Percentiles rank a stretch among this genome's conserved stretches.
These are phyloP conservation scores for Helotiales sp. DNA, from an alignment of 2,329 filamentous ascomycete species.

Conservation along the genomic window DNA sequence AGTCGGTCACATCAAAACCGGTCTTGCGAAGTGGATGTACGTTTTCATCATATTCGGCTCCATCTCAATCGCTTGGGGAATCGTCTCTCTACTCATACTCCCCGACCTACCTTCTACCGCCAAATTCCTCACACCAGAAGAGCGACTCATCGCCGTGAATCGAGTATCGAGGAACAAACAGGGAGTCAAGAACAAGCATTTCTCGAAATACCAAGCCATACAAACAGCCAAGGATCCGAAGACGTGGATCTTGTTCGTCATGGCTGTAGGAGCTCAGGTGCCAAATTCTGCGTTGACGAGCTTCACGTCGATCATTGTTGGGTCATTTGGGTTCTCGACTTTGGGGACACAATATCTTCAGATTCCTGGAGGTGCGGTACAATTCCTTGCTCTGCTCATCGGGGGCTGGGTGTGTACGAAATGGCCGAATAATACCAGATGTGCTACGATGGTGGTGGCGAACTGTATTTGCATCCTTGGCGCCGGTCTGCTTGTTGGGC, in stretches of 20 bases:
- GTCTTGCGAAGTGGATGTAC: constrained; percentile 54
- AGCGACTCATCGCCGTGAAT: constrained; percentile 54
- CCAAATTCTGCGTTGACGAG: constrained; percentile 57
- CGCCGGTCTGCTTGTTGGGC: constrained; percentile 50
- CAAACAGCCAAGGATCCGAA: constrained; percentile 54
- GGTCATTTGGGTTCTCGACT: constrained; percentile 39
- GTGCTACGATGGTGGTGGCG: constrained; percentile 55
- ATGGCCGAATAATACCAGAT: constrained; percentile 51
- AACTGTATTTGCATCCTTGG: constrained; percentile 57
- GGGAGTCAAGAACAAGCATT: constrained; percentile 54
- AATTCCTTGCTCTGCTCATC: constrained; percentile 52
- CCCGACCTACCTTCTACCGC: constrained; percentile 63
- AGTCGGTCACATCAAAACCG: constrained; percentile 56
- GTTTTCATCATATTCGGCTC: constrained; percentile 60
- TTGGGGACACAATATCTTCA: constrained; percentile 57
- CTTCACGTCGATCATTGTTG: constrained; percentile 36
- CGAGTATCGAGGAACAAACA: constrained; percentile 51
- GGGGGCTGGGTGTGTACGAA: constrained; percentile 52
- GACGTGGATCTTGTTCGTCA: constrained; percentile 58
- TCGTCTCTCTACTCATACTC: constrained; percentile 56
- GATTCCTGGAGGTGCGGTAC: constrained; percentile 58
- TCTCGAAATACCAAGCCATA: constrained; percentile 46
- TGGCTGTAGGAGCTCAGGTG: constrained; percentile 51
- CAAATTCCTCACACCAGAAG: constrained; percentile 57
- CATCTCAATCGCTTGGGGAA: constrained; percentile 53